phyloP scores from a whole-genome alignment of 83 land plant genomes.

The Larix sibirica region DNA sequence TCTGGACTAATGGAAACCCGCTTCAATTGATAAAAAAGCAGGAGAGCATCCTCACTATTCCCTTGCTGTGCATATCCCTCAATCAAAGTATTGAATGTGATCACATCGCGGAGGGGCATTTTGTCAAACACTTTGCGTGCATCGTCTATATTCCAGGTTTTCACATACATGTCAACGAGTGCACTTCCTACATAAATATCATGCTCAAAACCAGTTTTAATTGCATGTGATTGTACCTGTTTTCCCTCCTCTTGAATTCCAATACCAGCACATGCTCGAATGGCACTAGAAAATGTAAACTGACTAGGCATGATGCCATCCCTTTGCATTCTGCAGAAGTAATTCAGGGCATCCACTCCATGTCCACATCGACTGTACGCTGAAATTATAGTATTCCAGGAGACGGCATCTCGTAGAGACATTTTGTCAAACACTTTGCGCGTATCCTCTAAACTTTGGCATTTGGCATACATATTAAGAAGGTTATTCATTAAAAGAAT shows the following conservation, averaged over 20 bases:
- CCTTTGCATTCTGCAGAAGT: not conserved
- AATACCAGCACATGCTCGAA: not conserved
- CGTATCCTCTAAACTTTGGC: not conserved
- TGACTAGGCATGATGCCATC: not conserved
- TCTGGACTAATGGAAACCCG: constrained; percentile 39
- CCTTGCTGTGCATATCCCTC: not conserved
- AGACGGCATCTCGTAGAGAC: not conserved
- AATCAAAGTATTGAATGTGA: not conserved
- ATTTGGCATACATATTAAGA: not conserved
- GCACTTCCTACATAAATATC: constrained; percentile 2
- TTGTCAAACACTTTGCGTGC: not conserved
- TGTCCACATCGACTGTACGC: not conserved
- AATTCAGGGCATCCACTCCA: not conserved
- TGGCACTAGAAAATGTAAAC: not conserved
- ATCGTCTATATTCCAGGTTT: constrained; percentile 6
- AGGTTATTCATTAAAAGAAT: not conserved
- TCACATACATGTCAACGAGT: not conserved
- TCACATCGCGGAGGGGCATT: not conserved
- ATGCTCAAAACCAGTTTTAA: not conserved
- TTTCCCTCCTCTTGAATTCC: not conserved
- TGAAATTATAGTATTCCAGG: not conserved
- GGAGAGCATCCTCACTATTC: constrained; percentile 29
- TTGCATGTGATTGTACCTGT: not conserved
- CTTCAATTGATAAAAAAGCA: constrained; percentile 36
- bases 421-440: not conserved